Percentiles rank a stretch among this genome's conserved stretches.
These are phyloP conservation scores for Nakataea oryzae DNA, from an alignment of 2,329 filamentous ascomycete species.

Conservation along the genomic window DNA sequence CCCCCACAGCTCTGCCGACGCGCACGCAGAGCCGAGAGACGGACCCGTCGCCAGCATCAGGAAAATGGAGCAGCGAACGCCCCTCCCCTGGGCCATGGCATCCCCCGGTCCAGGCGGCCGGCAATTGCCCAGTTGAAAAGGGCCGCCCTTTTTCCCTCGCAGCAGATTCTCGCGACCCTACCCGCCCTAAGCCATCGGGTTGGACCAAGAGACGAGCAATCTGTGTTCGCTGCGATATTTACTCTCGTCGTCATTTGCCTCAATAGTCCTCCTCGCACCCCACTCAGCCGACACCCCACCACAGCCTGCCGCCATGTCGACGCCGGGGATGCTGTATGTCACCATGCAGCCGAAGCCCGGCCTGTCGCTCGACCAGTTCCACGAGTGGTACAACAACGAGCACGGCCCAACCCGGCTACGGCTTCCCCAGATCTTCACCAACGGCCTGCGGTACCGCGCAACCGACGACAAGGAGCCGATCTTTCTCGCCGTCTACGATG, in stretches of 20 bases:
- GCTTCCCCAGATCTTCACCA: slow-evolving; percentile 60
- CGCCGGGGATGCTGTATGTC: slow-evolving; percentile 67
- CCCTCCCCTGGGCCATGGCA: not conserved
- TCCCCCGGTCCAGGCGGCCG: not conserved
- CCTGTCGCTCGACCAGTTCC: slow-evolving; percentile 60
- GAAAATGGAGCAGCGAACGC: not conserved
- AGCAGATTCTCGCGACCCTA: not conserved
- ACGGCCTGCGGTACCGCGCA: slow-evolving; percentile 70
- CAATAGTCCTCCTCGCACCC: not conserved
- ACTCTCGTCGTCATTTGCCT: not conserved
- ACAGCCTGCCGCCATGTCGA: slow-evolving; percentile 12
- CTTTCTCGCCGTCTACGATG: slow-evolving; percentile 75
- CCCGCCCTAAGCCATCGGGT: not conserved
- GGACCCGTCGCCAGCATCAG: not conserved
- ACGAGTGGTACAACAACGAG: slow-evolving; percentile 93
- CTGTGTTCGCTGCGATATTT: not conserved
- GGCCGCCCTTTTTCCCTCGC: no score
- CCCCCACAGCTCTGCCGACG: not conserved
- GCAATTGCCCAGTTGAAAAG: not conserved
- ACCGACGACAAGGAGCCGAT: slow-evolving; percentile 51
- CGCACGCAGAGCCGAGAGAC: not conserved
- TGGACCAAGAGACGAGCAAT: not conserved
- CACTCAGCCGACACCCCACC: not conserved
- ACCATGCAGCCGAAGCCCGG: slow-evolving; percentile 70
- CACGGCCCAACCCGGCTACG: slow-evolving; percentile 75